phyloP scores from a whole-genome alignment of 2,329 filamentous ascomycete genomes.

The Cladosporium sphaerospermum region DNA sequence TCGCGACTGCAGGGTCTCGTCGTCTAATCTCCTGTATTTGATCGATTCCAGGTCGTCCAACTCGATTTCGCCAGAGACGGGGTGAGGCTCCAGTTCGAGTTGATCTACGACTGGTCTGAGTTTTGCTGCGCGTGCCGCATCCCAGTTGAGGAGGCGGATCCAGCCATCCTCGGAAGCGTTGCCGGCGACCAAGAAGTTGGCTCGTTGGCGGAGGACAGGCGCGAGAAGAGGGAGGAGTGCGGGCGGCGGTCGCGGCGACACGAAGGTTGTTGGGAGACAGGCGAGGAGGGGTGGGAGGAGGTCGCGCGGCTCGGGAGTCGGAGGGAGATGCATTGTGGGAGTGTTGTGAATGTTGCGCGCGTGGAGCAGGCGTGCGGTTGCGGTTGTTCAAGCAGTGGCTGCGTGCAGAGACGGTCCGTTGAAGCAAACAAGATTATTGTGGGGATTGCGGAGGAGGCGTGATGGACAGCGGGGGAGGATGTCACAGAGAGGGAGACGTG shows the following conservation, averaged over 20 bases:
- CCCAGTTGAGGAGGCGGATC: constrained; percentile 68
- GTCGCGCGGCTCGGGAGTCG: constrained; percentile 48
- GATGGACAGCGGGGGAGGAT: background rate
- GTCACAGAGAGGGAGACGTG: background rate
- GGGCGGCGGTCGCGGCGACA: constrained; percentile 54
- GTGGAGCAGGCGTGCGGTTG: background rate
- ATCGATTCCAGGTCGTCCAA: constrained; percentile 59
- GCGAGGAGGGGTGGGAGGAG: constrained; percentile 58
- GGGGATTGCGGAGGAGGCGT: background rate
- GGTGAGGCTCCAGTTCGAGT: constrained; percentile 69
- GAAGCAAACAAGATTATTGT: background rate
- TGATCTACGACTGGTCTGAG: constrained; percentile 57
- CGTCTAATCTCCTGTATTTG: constrained; percentile 63
- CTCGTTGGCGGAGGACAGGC: constrained; percentile 57
- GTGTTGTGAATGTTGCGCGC: background rate
- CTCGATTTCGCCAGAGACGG: constrained; percentile 73
- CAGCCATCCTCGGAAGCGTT: constrained; percentile 48
- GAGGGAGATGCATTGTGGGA: constrained; percentile 50
- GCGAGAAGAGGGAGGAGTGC: constrained; percentile 56
- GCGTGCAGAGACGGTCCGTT: background rate
- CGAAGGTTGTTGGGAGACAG: constrained; percentile 56
- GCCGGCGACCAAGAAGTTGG: constrained; percentile 54
- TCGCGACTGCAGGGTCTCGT: constrained; percentile 67
- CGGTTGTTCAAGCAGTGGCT: background rate
- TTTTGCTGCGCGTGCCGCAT: constrained; percentile 49